Percentiles rank a stretch among this genome's conserved stretches.
Conservation (phyloP, 75 land plant species). For the Ceratopteris richardii region DNA sequence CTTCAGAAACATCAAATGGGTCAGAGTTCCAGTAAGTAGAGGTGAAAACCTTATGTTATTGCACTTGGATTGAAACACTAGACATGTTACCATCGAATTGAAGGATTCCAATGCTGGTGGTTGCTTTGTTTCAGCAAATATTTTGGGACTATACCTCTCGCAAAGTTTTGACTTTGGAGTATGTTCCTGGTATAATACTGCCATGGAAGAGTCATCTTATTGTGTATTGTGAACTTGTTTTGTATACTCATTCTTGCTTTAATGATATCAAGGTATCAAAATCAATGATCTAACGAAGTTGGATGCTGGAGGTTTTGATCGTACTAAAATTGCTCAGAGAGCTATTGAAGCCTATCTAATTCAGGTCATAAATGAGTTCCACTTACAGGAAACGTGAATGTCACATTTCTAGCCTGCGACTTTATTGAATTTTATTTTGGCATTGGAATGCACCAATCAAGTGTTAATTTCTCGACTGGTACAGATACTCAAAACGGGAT, state of each 20-base stretch:
- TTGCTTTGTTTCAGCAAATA: slow-evolving; percentile 42
- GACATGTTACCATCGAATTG: no score
- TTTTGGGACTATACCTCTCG: slow-evolving; percentile 82
- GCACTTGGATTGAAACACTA: background rate
- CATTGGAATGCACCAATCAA: no score
- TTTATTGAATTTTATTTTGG: no score
- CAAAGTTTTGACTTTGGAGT: slow-evolving; percentile 89
- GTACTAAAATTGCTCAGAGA: slow-evolving; percentile 60
- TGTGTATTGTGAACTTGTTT: no score
- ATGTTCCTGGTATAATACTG: slow-evolving; percentile 62
- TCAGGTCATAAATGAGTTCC: slow-evolving; percentile 38
- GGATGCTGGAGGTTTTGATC: slow-evolving; percentile 50
- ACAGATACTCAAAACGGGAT: slow-evolving; percentile 96
- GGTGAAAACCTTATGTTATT: background rate
- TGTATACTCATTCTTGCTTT: no score
- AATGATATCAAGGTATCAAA: slow-evolving; percentile 52
- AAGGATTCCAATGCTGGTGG: no score
- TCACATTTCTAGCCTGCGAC: background rate
- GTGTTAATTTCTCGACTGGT: no score
- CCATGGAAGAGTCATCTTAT: background rate
- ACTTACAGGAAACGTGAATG: no score
- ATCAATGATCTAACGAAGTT: slow-evolving; percentile 58
- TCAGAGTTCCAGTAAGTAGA: slow-evolving; percentile 85
- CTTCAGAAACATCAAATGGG: slow-evolving; percentile 94
- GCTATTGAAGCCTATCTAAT: slow-evolving; percentile 92